Base-by-base conservation (phyloP, 805 yeast species). In the Teunomyces kruisii region DNA sequence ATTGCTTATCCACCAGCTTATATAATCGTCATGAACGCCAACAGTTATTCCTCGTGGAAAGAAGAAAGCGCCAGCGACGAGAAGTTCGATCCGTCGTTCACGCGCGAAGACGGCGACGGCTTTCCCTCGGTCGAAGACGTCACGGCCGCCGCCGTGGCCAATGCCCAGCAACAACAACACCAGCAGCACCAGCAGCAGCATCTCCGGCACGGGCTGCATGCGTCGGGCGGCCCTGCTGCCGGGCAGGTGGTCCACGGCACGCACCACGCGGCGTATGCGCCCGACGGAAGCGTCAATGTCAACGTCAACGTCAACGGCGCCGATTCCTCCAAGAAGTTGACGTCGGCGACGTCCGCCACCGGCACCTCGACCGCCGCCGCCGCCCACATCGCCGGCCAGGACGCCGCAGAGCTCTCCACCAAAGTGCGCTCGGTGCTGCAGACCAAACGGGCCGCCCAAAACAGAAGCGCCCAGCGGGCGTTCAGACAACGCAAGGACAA, bases 381-480 rank as follows among this genome's bases (percentile, higher is more conserved):
- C 44, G 15, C 40, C 35, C 10, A 38, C 42, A 16, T 17, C n/a
- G 10, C 30, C 12, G 35, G 27, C 27, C 30, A 28, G 7, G 29
- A 29, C 6, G 30, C 17, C 13, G 9, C 28, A 1, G 38, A 24
- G 13, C 19, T 27, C n/a, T 16, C 31, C 35, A 47, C 43, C 43
- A 26, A 43, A 55, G 64, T n/a, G n/a, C n/a, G n/a, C n/a, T n/a
- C n/a, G n/a, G 67, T 84, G 35, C 75, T 83, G 16, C 77, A 75
- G 45, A 80, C 94, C 32, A 88, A 88, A 64, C 80, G 97, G 51
- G 97, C 97, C 1, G 90, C 85, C 7, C 97, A 91, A 67, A 91
- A 91, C 70, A 75, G 97, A 58, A 83, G 81, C 49, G 97, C 97
- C 4, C 97, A 91, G 68, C 80, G 88, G 54, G 96, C 96, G 7